Evolutionary conservation across 2,329 filamentous ascomycete genomes (phyloP).

Genomic region (Beauveria asiatica): DNA sequence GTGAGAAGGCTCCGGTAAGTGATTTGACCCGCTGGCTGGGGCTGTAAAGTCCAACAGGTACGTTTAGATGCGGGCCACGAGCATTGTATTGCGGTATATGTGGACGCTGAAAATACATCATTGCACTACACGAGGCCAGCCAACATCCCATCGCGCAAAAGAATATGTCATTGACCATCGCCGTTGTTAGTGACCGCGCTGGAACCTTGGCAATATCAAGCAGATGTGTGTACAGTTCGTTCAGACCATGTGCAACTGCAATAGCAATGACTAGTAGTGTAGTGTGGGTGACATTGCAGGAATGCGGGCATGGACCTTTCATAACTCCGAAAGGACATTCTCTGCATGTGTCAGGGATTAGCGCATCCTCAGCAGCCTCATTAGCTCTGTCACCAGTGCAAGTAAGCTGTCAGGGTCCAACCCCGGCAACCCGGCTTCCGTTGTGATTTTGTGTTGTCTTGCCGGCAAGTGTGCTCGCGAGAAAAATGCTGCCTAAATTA

Average conservation of each 20-base stretch:
- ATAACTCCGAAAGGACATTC: neutral
- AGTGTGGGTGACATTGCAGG: neutral
- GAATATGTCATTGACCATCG: neutral
- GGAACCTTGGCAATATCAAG: too few relatives aligned
- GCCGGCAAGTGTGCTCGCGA: neutral
- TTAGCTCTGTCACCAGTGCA: neutral
- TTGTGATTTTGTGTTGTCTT: neutral
- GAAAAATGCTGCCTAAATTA: neutral
- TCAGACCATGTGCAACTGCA: too few relatives aligned
- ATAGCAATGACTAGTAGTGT: too few relatives aligned
- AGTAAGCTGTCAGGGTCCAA: neutral
- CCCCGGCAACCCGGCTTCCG: neutral
- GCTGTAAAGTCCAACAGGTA: neutral
- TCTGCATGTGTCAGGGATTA: neutral
- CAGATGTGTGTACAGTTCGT: too few relatives aligned
- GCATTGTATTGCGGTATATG: neutral
- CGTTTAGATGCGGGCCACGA: neutral
- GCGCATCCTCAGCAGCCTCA: neutral
- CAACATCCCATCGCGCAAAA: neutral
- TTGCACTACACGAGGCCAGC: neutral
- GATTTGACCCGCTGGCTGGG: neutral
- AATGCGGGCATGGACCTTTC: neutral
- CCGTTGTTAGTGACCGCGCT: neutral
- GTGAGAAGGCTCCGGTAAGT: neutral
- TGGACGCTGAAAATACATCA: neutral